Base-by-base conservation (phyloP, 2,329 filamentous ascomycete species). In the Pseudogymnoascus sp. region DNA sequence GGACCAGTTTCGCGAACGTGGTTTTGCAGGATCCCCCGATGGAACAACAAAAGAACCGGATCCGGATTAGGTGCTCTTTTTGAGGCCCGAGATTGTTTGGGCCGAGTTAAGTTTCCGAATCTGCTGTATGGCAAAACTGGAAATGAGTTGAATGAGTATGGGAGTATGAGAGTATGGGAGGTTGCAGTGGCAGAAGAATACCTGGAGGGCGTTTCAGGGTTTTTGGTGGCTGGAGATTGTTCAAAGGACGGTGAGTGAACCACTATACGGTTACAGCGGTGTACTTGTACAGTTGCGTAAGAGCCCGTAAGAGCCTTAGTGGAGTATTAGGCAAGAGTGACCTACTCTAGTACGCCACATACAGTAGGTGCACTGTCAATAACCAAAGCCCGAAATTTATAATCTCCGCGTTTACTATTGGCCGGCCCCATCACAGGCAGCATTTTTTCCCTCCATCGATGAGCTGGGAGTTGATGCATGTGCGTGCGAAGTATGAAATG, bases 271-370 rank as follows among this genome's bases (percentile, higher is more conserved):
- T 33, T 37, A 37, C 14, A 37, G 19, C 33, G 33, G 33, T 14
- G 28, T 19, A 22, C n/a, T 19, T 19, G 50, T 56, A 33, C 26
- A 56, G 50, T 56, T 56, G 50, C 50, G 28, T 56, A 35, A 56
- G 50, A 56, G 28, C 50, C 50, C 50, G 28, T 56, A 35, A 56
- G 50, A 56, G 28, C 50, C 50, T 56, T 56, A 56, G 50, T 56
- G 50, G 50, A 56, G 50, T 14, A 56, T 56, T 56, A 56, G 50
- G 50, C 50, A 56, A 56, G 50, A 56, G 50, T 56, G 50, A 56
- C 50, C 50, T 56, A 56, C 50, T 26, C n/a, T 33, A 56, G 43
- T 43, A 31, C 53, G 33, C 12, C 16, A 19, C 16, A 59, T 37
- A 14, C 33, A 37, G 33, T 37, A 37, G 33, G 33, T 37, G 50